Evolutionary conservation across 768 basidiomycete genomes (phyloP).

Genomic region (Mycena latifolia): DNA sequence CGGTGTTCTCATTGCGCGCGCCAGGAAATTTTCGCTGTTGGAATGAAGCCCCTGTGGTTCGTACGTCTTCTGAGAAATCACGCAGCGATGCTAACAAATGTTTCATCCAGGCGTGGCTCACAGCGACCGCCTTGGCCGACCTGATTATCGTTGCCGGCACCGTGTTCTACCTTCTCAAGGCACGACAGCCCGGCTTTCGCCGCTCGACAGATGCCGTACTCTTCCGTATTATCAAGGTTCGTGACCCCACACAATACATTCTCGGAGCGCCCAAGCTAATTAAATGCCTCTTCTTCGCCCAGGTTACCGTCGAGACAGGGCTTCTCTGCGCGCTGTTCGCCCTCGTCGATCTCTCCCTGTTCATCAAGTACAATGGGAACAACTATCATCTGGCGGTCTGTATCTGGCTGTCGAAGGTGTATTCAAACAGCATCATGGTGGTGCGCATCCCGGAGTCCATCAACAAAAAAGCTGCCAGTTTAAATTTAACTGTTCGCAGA

Average conservation of each 20-base stretch:
- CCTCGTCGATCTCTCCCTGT: constrained; percentile 37
- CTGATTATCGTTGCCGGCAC: constrained; percentile 17
- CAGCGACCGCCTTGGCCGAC: constrained; percentile 14
- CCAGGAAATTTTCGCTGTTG: background rate
- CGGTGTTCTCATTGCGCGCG: background rate
- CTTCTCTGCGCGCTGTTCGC: constrained; percentile 35
- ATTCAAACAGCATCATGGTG: constrained; percentile 35
- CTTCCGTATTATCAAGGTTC: constrained; percentile 6
- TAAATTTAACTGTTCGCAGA: background rate
- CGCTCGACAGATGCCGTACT: constrained; percentile 1
- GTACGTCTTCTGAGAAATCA: too few species aligned
- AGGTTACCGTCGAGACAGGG: constrained; percentile 31
- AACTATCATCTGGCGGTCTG: constrained; percentile 36
- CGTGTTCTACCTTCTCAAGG: constrained; percentile 6
- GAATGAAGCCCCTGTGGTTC: background rate
- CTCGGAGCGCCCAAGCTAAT: too few species aligned
- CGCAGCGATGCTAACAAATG: too few species aligned
- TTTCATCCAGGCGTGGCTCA: constrained; percentile 15
- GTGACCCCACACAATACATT: background rate
- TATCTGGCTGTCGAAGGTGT: constrained; percentile 39
- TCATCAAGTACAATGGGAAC: constrained; percentile 29
- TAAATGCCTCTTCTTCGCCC: background rate
- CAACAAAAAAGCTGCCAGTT: background rate
- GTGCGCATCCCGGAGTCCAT: background rate
- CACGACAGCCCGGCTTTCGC: background rate